A percentile compares a stretch with the other conserved stretches of the same genome.
Evolutionary conservation across 148 eudicot genomes (phyloP).

Genomic region (Amaranthus hypochondriacus): DNA sequence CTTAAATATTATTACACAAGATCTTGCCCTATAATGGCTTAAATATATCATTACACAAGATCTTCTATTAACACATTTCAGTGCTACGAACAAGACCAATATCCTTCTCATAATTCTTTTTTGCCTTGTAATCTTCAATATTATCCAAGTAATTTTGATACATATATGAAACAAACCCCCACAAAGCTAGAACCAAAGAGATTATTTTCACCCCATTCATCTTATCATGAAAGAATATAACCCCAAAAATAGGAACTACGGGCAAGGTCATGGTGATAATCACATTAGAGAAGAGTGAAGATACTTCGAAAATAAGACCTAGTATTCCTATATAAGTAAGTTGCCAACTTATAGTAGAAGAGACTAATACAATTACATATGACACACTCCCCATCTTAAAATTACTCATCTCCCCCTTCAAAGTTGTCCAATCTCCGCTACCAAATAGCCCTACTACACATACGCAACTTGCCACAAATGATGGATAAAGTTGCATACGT

Average conservation of each 20-base stretch:
- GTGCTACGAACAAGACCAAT: not conserved
- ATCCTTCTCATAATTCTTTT: not conserved
- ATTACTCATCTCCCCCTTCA: constrained; percentile 33
- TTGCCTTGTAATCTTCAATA: constrained; percentile 14
- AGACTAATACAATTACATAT: constrained; percentile 37
- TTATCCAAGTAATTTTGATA: constrained; percentile 48
- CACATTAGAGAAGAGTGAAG: constrained; percentile 45
- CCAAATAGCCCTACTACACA: constrained; percentile 41
- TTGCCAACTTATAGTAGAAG: constrained; percentile 47
- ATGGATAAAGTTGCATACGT: constrained; percentile 33
- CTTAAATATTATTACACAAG: too few relatives aligned
- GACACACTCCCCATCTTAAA: constrained; percentile 35
- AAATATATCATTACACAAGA: too few relatives aligned
- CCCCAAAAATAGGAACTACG: constrained; percentile 43
- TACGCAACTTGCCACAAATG: constrained; percentile 28
- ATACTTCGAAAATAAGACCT: constrained; percentile 42
- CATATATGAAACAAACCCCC: constrained; percentile 51
- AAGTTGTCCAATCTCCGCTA: constrained; percentile 41
- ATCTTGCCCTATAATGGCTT: too few relatives aligned
- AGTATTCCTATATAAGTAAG: constrained; percentile 26
- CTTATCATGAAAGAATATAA: constrained; percentile 44
- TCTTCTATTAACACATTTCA: constrained; percentile 2
- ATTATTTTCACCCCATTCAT: constrained; percentile 47
- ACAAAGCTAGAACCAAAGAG: constrained; percentile 36
- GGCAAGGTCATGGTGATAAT: constrained; percentile 48